Evolutionary conservation across 768 basidiomycete genomes (phyloP), one percentile per base, ranked within the genome.

Genomic region (Amanita polypyramis): DNA sequence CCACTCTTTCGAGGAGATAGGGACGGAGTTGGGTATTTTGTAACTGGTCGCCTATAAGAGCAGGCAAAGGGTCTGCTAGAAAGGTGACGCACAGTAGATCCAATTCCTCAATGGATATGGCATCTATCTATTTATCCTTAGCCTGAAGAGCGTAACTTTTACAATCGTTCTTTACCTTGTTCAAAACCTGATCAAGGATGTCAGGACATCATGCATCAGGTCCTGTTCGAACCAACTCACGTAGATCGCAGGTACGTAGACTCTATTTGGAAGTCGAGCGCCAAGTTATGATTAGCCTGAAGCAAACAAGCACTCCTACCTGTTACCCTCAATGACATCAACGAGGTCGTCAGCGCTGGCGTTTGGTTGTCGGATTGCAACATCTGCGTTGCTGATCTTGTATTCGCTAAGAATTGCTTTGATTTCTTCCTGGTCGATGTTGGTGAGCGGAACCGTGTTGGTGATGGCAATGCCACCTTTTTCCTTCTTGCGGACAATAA

Each of bases 41-140:
- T 93, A 91, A 52, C 77, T 81, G 54, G 30, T 32, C 48, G 50
- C 19, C 41, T 43, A 48, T 47, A 12, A 41, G 10, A 21, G 43
- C 37, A 21, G 50, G 42, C 14, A 35, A 33, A 8, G 36, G 37
- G 40, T 7, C 44, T 12, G 9, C n/a, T 25, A 45, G 15, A 45
- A 36, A 23, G 37, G 49, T 43, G 34, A 70, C 78, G 56, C 56
- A 92, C 72, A 95, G 65, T 48, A 95, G 75, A 64, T 97, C 95
- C 20, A 98, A 78, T 66, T 98, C 95, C 63, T 98, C 95, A 64
- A 98, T 96, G 46, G 91, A 94, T 58, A 97, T 98, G 15, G 90
- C 96, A 63, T 99, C 96, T 60, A 95, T 93, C 82, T 91, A 51
- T 44, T 20, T 46, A 34, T 51, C 38, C 47, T 19, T 17, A 27